A percentile compares a stretch with the other conserved stretches of the same genome.
These are phyloP conservation scores for Volvox carteri DNA, from an alignment of 163 green algal species.

Conservation along the genomic window DNA sequence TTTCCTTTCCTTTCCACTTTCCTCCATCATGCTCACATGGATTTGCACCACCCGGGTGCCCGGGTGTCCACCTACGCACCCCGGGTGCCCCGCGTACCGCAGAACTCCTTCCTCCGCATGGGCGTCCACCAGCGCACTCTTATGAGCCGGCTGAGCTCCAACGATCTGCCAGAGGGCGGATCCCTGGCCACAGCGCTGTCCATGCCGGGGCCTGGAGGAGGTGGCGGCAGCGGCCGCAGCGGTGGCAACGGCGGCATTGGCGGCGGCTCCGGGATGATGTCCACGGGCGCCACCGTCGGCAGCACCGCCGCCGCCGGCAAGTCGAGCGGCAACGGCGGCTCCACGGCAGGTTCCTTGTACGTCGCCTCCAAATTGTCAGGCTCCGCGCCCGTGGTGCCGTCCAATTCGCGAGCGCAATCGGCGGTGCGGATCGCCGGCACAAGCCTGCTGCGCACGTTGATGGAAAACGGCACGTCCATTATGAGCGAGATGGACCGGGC, in stretches of 20 bases:
- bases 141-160: constrained; percentile 5
- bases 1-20: no score
- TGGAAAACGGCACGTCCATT: constrained; percentile 20
- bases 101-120: constrained; percentile 3
- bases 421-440: not conserved
- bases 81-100: no score
- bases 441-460: constrained; percentile 13
- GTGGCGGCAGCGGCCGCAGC: not conserved
- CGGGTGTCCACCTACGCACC: no score
- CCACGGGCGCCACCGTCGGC: not conserved
- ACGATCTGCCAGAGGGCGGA: not conserved
- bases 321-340: not conserved
- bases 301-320: not conserved
- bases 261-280: not conserved
- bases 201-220: not conserved
- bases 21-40: no score
- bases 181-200: not conserved
- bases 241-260: not conserved
- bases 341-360: not conserved
- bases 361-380: not conserved
- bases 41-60: no score
- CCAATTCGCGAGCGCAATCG: not conserved
- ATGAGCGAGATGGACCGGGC: not conserved
- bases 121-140: not conserved
- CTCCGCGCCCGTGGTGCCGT: not conserved